Percentiles rank a stretch among this genome's conserved stretches.
These are phyloP conservation scores for Thraustotheca clavata DNA, from an alignment of 352 stramenopile species.

Conservation along the genomic window DNA sequence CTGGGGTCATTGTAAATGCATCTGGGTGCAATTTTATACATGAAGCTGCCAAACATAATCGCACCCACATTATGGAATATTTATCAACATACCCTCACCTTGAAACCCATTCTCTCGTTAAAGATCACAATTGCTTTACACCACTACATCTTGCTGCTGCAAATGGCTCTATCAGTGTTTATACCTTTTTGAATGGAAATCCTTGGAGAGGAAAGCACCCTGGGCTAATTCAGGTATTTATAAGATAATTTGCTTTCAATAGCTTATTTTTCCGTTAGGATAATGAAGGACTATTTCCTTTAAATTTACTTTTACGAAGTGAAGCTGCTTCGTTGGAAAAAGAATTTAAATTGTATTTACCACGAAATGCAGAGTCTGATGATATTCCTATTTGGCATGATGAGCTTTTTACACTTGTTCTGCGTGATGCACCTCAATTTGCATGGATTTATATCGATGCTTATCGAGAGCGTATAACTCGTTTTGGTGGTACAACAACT, in stretches of 20 bases:
- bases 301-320: neutral
- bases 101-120: neutral
- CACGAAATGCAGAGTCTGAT: neutral
- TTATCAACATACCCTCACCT: neutral
- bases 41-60: neutral
- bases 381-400: conserved; percentile 9
- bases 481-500: neutral
- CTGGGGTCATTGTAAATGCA: neutral
- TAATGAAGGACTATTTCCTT: neutral
- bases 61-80: neutral
- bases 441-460: conserved; percentile 7
- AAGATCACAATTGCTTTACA: neutral
- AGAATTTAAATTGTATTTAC: neutral
- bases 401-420: neutral
- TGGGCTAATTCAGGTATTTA: neutral
- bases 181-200: conserved; percentile 7
- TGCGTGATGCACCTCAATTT: neutral
- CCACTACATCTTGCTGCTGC: conserved; percentile 5
- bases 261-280: neutral
- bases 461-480: neutral
- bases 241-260: neutral
- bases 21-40: conserved; percentile 5
- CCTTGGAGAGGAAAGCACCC: neutral
- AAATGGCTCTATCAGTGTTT: neutral
- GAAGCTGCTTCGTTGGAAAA: neutral